Evolutionary conservation across 257 asterid genomes (phyloP), one percentile per base, ranked within the genome.

Genomic region (Jasminum sambac): DNA sequence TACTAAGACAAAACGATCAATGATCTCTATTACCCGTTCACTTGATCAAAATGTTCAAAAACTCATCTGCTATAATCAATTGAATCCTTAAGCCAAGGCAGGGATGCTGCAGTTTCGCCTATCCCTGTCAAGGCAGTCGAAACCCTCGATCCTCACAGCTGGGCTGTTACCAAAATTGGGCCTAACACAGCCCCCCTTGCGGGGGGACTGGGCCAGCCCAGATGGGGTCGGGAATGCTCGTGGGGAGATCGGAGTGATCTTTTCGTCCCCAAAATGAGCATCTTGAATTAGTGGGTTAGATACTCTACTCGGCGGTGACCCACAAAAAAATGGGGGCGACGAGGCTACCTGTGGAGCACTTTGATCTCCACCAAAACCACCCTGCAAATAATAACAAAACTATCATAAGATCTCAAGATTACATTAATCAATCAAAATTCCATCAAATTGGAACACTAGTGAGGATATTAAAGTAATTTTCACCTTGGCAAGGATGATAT

Each of bases 291-390:
- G 84, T 48, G 99, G 99, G 96, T 95, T 95, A 88, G 99, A 89
- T 30, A 87, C 98, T 89, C 99, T 87, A 72, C 94, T 84, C 86
- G 99, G 99, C 87, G 99, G 99, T 17, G 99, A 95, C 98, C 99
- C 98, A 2, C 86, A 62, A 87, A 91, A 95, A 95, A 89, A 95
- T 59, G 98, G 98, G 96, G 98, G 99, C 85, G 99, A 91, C 89
- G 96, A 88, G 77, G 96, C 95, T 80, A 80, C 80, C 70, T 82
- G 92, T 59, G 89, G 42, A 59, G 68, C 70, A 7, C 88, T 50
- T 69, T 85, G 98, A 30, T 88, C 96, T 2, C 76, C 23, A 46
- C 83, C 81, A 41, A 67, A 66, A 80, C 83, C 84, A 74, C 95
- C 95, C 99, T 91, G 85, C 39, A 11, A 36, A 71, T 25, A 21